These are phyloP conservation scores for Wallacemonas sp. DNA, from an alignment of 208 protist genomes.

Conservation along the genomic window DNA sequence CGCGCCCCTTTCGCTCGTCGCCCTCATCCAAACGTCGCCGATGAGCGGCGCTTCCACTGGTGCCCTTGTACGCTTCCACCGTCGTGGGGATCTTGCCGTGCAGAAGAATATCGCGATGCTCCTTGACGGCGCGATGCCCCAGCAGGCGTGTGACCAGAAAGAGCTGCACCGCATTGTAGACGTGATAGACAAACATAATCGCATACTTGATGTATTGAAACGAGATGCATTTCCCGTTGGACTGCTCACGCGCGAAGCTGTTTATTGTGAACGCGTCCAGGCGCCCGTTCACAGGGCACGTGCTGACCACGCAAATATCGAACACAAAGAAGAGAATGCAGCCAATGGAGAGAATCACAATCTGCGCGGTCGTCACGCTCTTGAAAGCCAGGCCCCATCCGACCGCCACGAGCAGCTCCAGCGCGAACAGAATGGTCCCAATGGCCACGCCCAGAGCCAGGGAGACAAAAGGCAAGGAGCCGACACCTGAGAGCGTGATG, in stretches of 20 bases:
- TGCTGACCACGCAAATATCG: slow-evolving; percentile 27
- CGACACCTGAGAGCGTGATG: background rate
- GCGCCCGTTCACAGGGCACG: slow-evolving; percentile 20
- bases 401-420: slow-evolving; percentile 55
- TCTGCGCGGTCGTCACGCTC: slow-evolving; percentile 28
- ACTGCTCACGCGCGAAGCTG: slow-evolving; percentile 6
- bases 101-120: slow-evolving; percentile 3
- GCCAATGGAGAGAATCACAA: slow-evolving; percentile 31
- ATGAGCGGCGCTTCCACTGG: background rate
- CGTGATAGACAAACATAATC: slow-evolving; percentile 19
- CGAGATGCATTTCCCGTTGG: slow-evolving; percentile 15
- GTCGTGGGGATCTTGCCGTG: background rate
- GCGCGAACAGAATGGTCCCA: slow-evolving; percentile 33
- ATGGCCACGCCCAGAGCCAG: slow-evolving; percentile 30
- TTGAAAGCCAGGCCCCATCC: slow-evolving; percentile 67
- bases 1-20: too few species aligned
- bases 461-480: slow-evolving; percentile 23
- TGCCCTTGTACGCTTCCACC: background rate
- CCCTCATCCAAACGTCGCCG: too few species aligned
- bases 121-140: background rate
- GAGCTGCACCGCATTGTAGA: slow-evolving; percentile 44
- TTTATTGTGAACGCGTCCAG: slow-evolving; percentile 32
- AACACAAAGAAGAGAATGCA: slow-evolving; percentile 38
- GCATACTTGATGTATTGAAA: slow-evolving; percentile 28
- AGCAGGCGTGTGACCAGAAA: slow-evolving; percentile 22